phyloP scores from a whole-genome alignment of 2,329 filamentous ascomycete genomes.

The Metarhizium anisopliae region DNA sequence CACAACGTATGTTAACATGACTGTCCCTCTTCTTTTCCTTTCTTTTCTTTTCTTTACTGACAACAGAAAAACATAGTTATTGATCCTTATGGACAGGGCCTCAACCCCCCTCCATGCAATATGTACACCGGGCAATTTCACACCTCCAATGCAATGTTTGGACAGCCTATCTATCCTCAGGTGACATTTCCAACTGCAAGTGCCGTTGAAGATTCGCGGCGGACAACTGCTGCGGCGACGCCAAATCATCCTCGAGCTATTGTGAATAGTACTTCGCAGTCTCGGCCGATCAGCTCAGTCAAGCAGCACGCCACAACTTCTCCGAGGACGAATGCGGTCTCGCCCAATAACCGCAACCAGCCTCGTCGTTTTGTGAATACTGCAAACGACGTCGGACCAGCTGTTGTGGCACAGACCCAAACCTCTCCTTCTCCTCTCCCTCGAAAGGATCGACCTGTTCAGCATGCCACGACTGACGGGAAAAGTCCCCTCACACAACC shows the following conservation, averaged over 20 bases:
- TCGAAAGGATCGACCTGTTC: neutral
- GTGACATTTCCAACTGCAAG: neutral
- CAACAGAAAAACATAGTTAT: no score
- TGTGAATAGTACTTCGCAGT: conserved; percentile 11
- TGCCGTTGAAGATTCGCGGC: conserved; percentile 16
- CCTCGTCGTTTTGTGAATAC: neutral
- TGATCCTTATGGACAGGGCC: no score
- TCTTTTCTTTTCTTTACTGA: no score
- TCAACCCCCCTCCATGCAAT: conserved; percentile 7
- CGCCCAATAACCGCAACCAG: neutral
- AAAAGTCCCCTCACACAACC: neutral
- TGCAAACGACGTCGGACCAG: conserved; percentile 1
- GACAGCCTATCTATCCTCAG: neutral
- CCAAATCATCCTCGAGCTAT: conserved; percentile 6
- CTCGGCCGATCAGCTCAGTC: neutral
- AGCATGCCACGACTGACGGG: neutral
- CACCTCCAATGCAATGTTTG: conserved; percentile 10
- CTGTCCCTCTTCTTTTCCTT: no score
- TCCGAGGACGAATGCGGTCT: neutral
- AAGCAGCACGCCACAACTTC: neutral
- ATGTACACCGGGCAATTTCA: conserved; percentile 16
- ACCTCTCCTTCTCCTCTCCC: conserved; percentile 5
- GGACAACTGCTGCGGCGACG: conserved; percentile 17
- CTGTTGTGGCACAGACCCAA: neutral
- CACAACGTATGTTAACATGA: no score